A percentile compares a stretch with the other conserved stretches of the same genome.
Evolutionary conservation across 306 rosid genomes (phyloP).

Genomic region (Hippophae tibetana): DNA sequence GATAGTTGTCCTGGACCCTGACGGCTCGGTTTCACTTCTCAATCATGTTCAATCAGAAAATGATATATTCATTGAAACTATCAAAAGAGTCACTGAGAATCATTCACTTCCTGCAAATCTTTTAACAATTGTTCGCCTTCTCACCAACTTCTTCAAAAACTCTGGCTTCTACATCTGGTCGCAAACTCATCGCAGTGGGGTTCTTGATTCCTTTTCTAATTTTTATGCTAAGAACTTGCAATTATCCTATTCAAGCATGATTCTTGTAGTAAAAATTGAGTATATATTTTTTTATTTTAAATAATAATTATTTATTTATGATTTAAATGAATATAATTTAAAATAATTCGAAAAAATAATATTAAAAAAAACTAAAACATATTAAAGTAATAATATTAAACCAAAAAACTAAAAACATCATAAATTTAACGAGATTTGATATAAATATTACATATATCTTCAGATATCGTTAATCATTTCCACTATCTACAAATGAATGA

Average conservation of each 20-base stretch:
- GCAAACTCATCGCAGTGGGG: conserved; percentile 60
- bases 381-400: too few relatives aligned
- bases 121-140: conserved; percentile 68
- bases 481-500: too few relatives aligned
- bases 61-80: conserved; percentile 49
- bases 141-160: conserved; percentile 77
- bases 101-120: conserved; percentile 66
- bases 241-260: too few relatives aligned
- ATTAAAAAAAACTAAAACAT: too few relatives aligned
- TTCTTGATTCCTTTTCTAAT: conserved; percentile 79
- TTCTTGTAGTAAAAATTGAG: too few relatives aligned
- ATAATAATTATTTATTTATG: too few relatives aligned
- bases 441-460: too few relatives aligned
- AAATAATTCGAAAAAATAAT: too few relatives aligned
- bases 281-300: too few relatives aligned
- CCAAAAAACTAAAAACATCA: too few relatives aligned
- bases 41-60: conserved; percentile 47
- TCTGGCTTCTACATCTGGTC: conserved; percentile 53
- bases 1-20: conserved; percentile 77
- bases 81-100: conserved; percentile 42
- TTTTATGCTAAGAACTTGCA: conserved; percentile 27
- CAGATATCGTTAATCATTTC: fast-evolving
- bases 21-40: conserved; percentile 53
- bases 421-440: too few relatives aligned
- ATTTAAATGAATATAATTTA: too few relatives aligned